Base-by-base conservation (phyloP, 352 stramenopile species). In the Albugo candida region DNA sequence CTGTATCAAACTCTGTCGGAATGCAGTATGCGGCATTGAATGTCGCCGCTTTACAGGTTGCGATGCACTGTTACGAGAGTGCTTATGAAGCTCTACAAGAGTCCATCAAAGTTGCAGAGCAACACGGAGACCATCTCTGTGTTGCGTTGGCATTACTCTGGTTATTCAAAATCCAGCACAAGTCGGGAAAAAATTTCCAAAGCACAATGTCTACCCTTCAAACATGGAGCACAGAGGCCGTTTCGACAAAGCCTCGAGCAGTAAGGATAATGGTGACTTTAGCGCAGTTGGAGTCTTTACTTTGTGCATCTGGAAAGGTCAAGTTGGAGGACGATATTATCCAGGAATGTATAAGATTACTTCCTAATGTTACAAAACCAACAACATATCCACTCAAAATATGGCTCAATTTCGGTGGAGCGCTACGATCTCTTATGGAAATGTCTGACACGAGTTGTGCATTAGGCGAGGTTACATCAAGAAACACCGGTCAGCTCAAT, bases 21-120 rank as follows among this genome's bases (percentile, higher is more conserved):
- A 63, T 95, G 37, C 84, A 96, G 48, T 97, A 96, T 61, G 84
- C 84, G 0, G 69, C 83, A 2, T 65, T 97, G 46, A 75, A 96
- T 35, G 54, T 96, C 6, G 83, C 87, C 13, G 79, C 78, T 1
- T 61, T 93, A 5, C 73, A 96, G 50, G 75, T 93, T 49, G 45
- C 65, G 43, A 94, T 95, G 47, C 73, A 88, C 27, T 80, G 92
- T 48, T 66, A 70, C 24, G 42, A 60, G 24, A 58, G 85, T 8
- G 73, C 83, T 11, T 61, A 83, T 43, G 71, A 93, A 57, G 87
- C 76, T 21, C 86, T 93, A 11, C 71, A 95, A 47, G 91, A 97
- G 60, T 80, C 85, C 2, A 86, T 97, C 38, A 71, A 83, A 14
- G 81, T 96, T 14, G 84, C 84, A 6, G 87, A 97, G 49, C 82